Evolutionary conservation across 306 rosid species (phyloP).

Genomic region (Lablab purpureus): DNA sequence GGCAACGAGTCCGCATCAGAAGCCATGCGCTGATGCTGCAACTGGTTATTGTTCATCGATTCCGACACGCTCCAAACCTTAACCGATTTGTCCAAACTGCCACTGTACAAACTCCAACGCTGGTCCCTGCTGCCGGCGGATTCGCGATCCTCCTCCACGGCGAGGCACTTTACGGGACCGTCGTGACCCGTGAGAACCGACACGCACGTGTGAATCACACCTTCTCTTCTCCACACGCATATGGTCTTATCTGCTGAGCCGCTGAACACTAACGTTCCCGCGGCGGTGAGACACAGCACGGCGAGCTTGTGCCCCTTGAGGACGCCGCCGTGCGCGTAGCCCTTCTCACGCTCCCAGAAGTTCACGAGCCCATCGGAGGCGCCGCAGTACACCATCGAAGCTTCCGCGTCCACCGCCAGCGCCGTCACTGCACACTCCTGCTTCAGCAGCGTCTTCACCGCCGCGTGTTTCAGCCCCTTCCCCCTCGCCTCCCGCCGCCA

Average conservation of each 20-base stretch:
- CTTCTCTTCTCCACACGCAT: constrained; percentile 84
- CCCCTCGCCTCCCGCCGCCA: constrained; percentile 66
- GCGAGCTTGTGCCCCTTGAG: constrained; percentile 84
- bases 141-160: constrained; percentile 66
- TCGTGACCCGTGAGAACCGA: constrained; percentile 79
- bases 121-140: constrained; percentile 19
- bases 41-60: neutral
- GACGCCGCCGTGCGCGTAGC: constrained; percentile 69
- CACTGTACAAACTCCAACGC: constrained; percentile 83
- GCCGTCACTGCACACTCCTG: constrained; percentile 93
- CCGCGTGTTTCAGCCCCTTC: constrained; percentile 59
- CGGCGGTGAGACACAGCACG: constrained; percentile 73
- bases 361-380: constrained; percentile 86
- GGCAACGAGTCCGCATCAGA: constrained; percentile 58
- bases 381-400: constrained; percentile 71
- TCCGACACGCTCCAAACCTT: constrained; percentile 90
- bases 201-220: constrained; percentile 71
- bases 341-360: constrained; percentile 73
- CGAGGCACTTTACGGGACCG: constrained; percentile 90
- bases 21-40: constrained; percentile 35
- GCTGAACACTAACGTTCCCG: constrained; percentile 69
- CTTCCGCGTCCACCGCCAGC: constrained; percentile 57
- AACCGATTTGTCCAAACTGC: constrained; percentile 93
- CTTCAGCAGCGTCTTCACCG: constrained; percentile 63
- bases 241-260: constrained; percentile 91